Percentiles rank a stretch among this genome's conserved stretches.
Evolutionary conservation across 768 basidiomycete genomes (phyloP).

Genomic region (Tylopilus rubrobrunneus): DNA sequence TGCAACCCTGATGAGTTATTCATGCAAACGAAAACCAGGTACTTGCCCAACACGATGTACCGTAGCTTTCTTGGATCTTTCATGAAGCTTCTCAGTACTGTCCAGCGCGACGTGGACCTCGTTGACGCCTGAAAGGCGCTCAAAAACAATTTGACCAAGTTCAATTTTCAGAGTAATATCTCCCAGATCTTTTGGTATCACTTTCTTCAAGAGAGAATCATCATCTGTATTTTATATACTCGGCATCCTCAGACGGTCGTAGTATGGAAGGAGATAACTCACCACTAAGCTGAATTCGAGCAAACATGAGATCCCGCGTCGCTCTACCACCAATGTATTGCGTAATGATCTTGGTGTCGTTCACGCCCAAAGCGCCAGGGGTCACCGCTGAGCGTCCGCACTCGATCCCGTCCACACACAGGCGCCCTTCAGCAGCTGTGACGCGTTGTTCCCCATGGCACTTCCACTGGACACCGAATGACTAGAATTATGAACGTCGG

Average conservation of each 20-base stretch:
- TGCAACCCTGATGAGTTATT: neutral
- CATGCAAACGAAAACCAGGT: neutral
- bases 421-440: no score
- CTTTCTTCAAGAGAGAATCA: constrained; percentile 12
- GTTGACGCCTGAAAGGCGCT: accelerated
- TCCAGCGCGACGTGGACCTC: no score
- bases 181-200: constrained; percentile 9
- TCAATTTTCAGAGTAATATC: constrained; percentile 8
- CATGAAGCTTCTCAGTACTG: constrained; percentile 13
- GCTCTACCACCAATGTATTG: constrained; percentile 9
- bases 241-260: neutral
- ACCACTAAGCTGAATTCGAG: constrained; percentile 18
- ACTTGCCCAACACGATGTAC: constrained; percentile 18
- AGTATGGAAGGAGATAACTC: neutral
- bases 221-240: constrained; percentile 13
- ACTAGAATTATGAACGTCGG: neutral
- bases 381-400: accelerated
- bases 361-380: neutral
- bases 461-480: constrained; percentile 11
- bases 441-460: neutral
- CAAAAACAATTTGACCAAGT: neutral
- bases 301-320: constrained; percentile 11
- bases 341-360: no score
- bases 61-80: constrained; percentile 20
- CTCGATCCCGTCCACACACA: constrained; percentile 9